Conservation (phyloP, 495 filamentous ascomycete species). For the Aspergillus hancockii region DNA sequence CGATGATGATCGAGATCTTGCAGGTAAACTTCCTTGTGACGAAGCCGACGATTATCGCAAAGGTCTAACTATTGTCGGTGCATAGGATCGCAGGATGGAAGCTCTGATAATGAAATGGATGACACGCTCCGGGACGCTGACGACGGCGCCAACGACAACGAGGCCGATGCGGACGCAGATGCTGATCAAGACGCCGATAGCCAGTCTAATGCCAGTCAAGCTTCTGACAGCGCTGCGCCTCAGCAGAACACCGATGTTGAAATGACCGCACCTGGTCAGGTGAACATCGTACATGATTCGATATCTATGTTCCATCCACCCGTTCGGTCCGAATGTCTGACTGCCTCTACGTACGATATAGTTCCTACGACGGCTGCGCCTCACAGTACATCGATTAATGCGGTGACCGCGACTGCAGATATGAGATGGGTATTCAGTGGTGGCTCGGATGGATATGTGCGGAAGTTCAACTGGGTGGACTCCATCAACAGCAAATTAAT, state of each 20-base stretch:
- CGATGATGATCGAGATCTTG: constrained; percentile 58
- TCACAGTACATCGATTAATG: constrained; percentile 93
- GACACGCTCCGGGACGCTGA: constrained; percentile 67
- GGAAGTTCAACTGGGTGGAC: constrained; percentile 93
- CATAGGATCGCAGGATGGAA: constrained; percentile 60
- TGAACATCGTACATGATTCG: constrained; percentile 33
- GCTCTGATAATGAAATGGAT: constrained; percentile 72
- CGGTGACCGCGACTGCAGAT: constrained; percentile 87
- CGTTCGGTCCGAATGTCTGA: constrained; percentile 76
- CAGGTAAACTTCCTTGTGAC: constrained; percentile 36
- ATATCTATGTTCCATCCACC: constrained; percentile 56
- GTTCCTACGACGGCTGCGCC: constrained; percentile 95
- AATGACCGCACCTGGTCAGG: constrained; percentile 36
- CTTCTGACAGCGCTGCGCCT: constrained; percentile 39
- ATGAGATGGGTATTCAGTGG: constrained; percentile 95
- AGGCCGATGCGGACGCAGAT: constrained; percentile 59
- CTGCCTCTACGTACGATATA: constrained; percentile 89
- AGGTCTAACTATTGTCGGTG: neutral
- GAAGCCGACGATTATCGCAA: neutral
- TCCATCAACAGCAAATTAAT: constrained; percentile 93
- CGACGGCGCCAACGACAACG: constrained; percentile 60
- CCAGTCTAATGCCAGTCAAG: constrained; percentile 49
- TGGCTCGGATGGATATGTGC: constrained; percentile 89
- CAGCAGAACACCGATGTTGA: constrained; percentile 45
- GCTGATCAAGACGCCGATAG: constrained; percentile 61